Conservation (phyloP, 2,329 filamentous ascomycete species). For the Hypoxylon sp. region DNA sequence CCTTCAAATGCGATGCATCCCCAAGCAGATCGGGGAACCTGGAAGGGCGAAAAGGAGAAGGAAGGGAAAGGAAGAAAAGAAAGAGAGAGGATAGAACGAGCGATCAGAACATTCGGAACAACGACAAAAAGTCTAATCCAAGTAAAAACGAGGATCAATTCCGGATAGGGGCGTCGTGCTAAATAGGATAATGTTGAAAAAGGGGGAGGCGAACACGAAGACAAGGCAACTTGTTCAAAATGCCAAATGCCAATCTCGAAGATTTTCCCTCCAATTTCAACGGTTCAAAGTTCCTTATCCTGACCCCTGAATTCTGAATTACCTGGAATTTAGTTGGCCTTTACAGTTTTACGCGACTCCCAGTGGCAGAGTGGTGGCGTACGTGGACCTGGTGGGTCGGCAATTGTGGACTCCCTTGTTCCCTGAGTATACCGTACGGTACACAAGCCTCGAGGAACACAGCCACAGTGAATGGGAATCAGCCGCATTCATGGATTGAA, state of each 20-base stretch:
- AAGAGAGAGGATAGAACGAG: constrained; percentile 28
- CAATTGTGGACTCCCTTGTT: constrained; percentile 18
- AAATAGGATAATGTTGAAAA: constrained; percentile 41
- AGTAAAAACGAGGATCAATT: constrained; percentile 37
- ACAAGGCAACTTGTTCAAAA: constrained; percentile 37
- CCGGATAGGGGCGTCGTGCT: constrained; percentile 36
- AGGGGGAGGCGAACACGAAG: constrained; percentile 36
- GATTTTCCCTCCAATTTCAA: constrained; percentile 47
- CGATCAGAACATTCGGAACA: constrained; percentile 27
- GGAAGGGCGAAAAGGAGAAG: constrained; percentile 43
- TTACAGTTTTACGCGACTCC: constrained; percentile 20
- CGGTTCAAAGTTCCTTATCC: constrained; percentile 25
- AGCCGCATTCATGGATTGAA: constrained; percentile 5
- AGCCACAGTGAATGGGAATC: constrained; percentile 9
- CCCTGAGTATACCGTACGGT: not conserved
- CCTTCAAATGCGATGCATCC: constrained; percentile 50
- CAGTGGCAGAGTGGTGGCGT: constrained; percentile 17
- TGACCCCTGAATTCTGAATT: constrained; percentile 29
- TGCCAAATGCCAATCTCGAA: constrained; percentile 43
- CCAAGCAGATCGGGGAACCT: constrained; percentile 36
- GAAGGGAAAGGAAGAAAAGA: constrained; percentile 32
- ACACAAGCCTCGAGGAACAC: constrained; percentile 1
- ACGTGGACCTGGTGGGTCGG: constrained; percentile 21
- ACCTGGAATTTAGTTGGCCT: constrained; percentile 25
- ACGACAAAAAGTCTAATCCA: constrained; percentile 15